A percentile compares a stretch with the other conserved stretches of the same genome.
Conservation (phyloP, 192 early-diverging fungal species). For the Funneliformis mosseae region DNA sequence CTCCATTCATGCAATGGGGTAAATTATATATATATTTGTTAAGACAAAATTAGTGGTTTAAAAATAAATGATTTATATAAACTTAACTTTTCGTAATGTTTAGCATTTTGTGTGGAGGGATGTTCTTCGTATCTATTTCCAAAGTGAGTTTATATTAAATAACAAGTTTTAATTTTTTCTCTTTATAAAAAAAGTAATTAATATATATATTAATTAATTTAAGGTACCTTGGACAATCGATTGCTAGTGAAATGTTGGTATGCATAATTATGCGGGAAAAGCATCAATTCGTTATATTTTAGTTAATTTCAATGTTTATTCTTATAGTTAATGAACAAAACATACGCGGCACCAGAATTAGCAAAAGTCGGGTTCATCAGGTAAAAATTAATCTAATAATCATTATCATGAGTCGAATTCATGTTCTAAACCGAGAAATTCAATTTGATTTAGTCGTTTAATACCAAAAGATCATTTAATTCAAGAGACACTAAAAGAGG, state of each 20-base stretch:
- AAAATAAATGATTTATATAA: background rate
- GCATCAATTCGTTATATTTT: background rate
- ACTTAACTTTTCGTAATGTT: background rate
- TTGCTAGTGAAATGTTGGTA: constrained; percentile 72
- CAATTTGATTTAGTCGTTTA: background rate
- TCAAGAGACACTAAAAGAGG: background rate
- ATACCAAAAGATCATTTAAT: background rate
- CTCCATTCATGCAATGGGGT: constrained; percentile 76
- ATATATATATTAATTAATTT: background rate
- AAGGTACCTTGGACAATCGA: constrained; percentile 62
- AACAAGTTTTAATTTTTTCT: background rate
- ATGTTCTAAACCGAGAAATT: background rate
- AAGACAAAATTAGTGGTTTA: background rate
- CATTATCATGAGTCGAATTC: background rate
- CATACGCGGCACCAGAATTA: constrained; percentile 62
- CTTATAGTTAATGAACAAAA: constrained; percentile 54
- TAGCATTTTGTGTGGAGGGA: constrained; percentile 72
- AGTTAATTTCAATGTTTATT: background rate
- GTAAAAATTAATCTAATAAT: background rate
- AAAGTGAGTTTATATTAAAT: constrained; percentile 35
- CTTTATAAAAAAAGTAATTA: background rate
- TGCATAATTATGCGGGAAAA: background rate
- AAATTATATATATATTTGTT: constrained; percentile 20
- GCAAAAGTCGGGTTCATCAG: constrained; percentile 50
- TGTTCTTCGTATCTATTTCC: constrained; percentile 72